These are phyloP conservation scores for Somion occarium DNA, from an alignment of 1,284 basidiomycete genomes.

Conservation along the genomic window DNA sequence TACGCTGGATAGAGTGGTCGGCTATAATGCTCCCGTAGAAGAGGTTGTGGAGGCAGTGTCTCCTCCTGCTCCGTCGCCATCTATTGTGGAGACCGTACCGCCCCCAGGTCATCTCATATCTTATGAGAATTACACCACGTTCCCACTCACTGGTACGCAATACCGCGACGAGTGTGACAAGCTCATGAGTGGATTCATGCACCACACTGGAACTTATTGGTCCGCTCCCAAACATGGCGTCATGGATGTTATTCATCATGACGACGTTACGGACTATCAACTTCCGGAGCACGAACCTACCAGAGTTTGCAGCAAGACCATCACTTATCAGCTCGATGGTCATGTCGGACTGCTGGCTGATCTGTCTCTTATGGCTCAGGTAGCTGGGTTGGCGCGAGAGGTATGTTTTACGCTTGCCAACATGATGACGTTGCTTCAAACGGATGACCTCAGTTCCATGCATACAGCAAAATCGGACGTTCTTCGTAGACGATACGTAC, in stretches of 20 bases:
- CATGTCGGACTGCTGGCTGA: conserved; percentile 59
- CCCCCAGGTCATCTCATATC: conserved; percentile 37
- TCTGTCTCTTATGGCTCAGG: conserved; percentile 60
- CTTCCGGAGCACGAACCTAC: conserved; percentile 27
- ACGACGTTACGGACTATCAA: conserved; percentile 30
- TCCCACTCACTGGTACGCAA: conserved; percentile 50
- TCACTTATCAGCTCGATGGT: conserved; percentile 69
- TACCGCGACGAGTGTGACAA: conserved; percentile 54
- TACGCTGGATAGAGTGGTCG: conserved; percentile 40
- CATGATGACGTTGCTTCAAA: not conserved
- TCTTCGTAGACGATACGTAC: conserved; percentile 37
- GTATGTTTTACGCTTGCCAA: conserved; percentile 28
- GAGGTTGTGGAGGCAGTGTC: conserved; percentile 7
- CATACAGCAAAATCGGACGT: conserved; percentile 27
- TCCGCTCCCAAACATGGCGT: conserved; percentile 25
- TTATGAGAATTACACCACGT: conserved; percentile 56
- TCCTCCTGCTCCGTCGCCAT: conserved; percentile 10
- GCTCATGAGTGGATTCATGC: conserved; percentile 41
- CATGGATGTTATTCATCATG: conserved; percentile 46
- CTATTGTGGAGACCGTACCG: conserved; percentile 18
- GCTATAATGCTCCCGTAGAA: conserved; percentile 21
- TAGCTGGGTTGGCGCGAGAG: conserved; percentile 59
- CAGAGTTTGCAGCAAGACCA: conserved; percentile 49
- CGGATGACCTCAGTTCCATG: no score
- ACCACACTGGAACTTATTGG: conserved; percentile 52